phyloP scores from a whole-genome alignment of 139 green algal species.

The Chlamydomonas sphaeroides region DNA sequence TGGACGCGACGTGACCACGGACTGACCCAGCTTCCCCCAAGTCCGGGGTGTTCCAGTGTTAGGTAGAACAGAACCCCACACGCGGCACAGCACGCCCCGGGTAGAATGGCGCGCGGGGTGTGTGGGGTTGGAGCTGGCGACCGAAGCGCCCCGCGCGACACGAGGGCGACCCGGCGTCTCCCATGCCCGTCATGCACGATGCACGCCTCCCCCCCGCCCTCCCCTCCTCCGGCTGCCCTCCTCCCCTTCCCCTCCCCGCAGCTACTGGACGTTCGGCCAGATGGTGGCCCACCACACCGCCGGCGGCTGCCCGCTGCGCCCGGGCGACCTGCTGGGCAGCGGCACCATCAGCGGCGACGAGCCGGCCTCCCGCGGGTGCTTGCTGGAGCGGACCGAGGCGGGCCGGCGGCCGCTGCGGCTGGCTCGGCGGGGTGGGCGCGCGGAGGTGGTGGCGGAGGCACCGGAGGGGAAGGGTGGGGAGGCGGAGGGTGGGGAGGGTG shows the following conservation, averaged over 20 bases:
- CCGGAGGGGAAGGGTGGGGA: no score
- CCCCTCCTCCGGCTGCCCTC: background rate
- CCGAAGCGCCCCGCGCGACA: background rate
- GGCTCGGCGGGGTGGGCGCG: no score
- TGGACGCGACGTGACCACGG: background rate
- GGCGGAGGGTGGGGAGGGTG: no score
- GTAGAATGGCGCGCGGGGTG: no score
- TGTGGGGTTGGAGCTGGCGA: no score
- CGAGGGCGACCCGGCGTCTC: background rate
- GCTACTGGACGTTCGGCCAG: slow-evolving; percentile 91
- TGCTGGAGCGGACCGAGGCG: slow-evolving; percentile 75
- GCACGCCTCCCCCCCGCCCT: background rate
- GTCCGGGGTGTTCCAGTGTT: no score
- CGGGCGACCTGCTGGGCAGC: slow-evolving; percentile 88
- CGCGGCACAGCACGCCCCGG: no score
- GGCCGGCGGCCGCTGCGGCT: no score
- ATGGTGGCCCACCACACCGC: slow-evolving; percentile 95
- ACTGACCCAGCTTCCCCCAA: no score
- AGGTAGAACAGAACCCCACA: no score
- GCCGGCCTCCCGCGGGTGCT: slow-evolving; percentile 52
- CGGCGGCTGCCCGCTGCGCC: slow-evolving; percentile 86
- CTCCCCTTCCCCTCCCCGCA: slow-evolving; percentile 27
- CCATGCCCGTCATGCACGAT: background rate
- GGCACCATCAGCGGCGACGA: slow-evolving; percentile 86
- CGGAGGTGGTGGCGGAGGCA: no score